phyloP scores from a whole-genome alignment of 306 rosid species.

The Hippophae tibetana region DNA sequence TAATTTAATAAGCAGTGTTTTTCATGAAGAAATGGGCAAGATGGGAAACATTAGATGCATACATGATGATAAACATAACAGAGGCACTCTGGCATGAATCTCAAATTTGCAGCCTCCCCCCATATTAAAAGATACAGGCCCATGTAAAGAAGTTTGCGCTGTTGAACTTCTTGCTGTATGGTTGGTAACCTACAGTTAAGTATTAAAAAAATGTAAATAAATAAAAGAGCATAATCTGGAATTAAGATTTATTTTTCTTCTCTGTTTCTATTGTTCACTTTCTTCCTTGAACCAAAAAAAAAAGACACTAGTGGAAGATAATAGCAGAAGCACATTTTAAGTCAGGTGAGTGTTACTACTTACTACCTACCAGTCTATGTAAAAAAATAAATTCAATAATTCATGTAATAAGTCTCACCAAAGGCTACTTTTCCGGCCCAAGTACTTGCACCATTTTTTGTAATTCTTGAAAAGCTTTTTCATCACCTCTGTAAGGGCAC shows the following conservation, averaged over 20 bases:
- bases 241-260: background rate
- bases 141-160: conserved; percentile 91
- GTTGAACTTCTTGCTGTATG: conserved; percentile 98
- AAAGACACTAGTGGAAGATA: background rate
- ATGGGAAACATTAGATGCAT: conserved; percentile 13
- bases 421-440: conserved; percentile 97
- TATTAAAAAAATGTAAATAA: conserved; percentile 2
- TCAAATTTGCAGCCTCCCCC: conserved; percentile 98
- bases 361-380: background rate
- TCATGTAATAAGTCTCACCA: conserved; percentile 32
- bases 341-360: background rate
- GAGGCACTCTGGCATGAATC: conserved; percentile 99
- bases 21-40: no score
- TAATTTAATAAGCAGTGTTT: no score
- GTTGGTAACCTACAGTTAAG: conserved; percentile 77
- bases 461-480: conserved; percentile 96
- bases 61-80: conserved; percentile 98
- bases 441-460: conserved; percentile 97
- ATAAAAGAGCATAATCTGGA: background rate
- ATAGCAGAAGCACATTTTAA: background rate
- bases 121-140: conserved; percentile 94
- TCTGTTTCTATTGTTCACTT: background rate
- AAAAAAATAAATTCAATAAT: conserved; percentile 10
- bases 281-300: background rate
- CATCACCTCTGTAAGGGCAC: conserved; percentile 93